A percentile compares a stretch with the other conserved stretches of the same genome.
Conservation (phyloP, 139 green algal genomes). For the Chlamydomonas sphaeroides region DNA sequence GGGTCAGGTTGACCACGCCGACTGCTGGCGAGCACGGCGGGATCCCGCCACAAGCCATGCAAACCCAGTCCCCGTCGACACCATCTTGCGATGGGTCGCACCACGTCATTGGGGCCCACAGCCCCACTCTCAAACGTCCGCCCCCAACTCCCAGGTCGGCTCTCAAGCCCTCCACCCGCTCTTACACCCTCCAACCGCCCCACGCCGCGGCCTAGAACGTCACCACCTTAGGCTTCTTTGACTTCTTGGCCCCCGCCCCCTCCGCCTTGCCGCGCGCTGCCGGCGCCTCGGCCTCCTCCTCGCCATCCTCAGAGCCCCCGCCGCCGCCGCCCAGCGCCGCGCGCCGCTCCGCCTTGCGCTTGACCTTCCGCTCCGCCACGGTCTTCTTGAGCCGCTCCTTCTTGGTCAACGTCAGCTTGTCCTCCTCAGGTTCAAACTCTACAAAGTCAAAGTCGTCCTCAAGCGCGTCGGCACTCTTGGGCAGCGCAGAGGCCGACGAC, state of each 20-base stretch:
- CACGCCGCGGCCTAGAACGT: background rate
- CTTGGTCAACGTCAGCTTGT: slow-evolving; percentile 38
- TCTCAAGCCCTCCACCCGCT: no score
- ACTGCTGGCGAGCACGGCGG: no score
- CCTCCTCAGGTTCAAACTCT: slow-evolving; percentile 39
- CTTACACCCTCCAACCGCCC: no score
- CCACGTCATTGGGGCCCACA: no score
- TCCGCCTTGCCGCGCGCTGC: background rate
- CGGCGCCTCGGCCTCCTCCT: background rate
- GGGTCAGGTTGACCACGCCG: no score
- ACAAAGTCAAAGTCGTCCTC: slow-evolving; percentile 39
- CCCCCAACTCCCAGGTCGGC: no score
- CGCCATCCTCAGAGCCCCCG: background rate
- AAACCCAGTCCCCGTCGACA: no score
- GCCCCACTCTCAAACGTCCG: no score
- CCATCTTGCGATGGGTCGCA: no score
- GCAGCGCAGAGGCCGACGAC: background rate
- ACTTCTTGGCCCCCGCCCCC: background rate
- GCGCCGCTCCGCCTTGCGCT: slow-evolving; percentile 10
- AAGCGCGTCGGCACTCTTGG: slow-evolving; percentile 11
- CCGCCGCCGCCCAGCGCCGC: background rate
- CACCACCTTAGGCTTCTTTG: slow-evolving; percentile 31
- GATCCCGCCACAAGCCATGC: no score
- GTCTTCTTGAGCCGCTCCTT: slow-evolving; percentile 38
- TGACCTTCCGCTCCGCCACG: background rate